phyloP scores from a whole-genome alignment of 140 eudicot species.

The Oenanthe javanica region DNA sequence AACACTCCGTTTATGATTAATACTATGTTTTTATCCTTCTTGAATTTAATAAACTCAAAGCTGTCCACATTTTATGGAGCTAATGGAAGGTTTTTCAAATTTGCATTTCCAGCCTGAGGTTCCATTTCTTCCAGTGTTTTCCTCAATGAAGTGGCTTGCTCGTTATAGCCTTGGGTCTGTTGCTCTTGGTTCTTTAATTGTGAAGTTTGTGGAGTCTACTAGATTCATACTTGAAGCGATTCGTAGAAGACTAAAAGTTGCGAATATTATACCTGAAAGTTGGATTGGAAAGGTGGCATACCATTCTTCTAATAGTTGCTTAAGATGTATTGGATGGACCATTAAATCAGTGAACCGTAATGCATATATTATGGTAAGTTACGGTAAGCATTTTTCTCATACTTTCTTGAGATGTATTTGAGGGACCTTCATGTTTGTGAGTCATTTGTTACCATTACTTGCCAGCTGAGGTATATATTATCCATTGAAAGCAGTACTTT shows the following conservation, averaged over 20 bases:
- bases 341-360: slow-evolving; percentile 84
- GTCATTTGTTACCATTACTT: neutral
- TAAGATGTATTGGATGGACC: slow-evolving; percentile 58
- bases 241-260: slow-evolving; percentile 61
- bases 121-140: slow-evolving; percentile 84
- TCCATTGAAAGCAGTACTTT: neutral
- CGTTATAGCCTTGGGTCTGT: slow-evolving; percentile 81
- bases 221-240: slow-evolving; percentile 60
- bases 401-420: slow-evolving; percentile 3
- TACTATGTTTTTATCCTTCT: neutral
- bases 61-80: neutral
- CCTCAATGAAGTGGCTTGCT: slow-evolving; percentile 75
- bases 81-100: neutral
- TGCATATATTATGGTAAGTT: slow-evolving; percentile 84
- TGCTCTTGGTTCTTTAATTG: slow-evolving; percentile 77
- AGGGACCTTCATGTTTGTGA: neutral
- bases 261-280: slow-evolving; percentile 41
- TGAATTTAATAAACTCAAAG: neutral
- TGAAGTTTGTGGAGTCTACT: slow-evolving; percentile 66
- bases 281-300: slow-evolving; percentile 44
- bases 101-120: slow-evolving; percentile 62
- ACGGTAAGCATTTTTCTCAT: neutral
- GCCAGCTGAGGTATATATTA: neutral
- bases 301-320: slow-evolving; percentile 51
- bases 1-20: neutral